A percentile compares a stretch with the other conserved stretches of the same genome.
phyloP scores from a whole-genome alignment of 2,329 filamentous ascomycete species.

The Apiospora rasikravindrae region DNA sequence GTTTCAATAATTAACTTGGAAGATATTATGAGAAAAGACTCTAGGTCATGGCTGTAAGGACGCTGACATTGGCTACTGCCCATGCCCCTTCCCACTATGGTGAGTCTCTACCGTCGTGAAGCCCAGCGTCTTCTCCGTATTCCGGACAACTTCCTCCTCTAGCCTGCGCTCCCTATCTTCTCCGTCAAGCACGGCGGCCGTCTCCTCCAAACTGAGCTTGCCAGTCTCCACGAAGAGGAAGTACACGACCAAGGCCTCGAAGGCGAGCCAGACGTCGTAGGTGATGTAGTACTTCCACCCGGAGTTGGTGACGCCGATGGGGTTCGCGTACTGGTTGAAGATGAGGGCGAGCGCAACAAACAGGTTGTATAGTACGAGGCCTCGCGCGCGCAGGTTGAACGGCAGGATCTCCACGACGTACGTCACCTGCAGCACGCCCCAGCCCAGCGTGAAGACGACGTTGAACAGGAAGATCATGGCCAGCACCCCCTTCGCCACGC shows the following conservation, averaged over 20 bases:
- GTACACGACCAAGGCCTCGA: conserved; percentile 29
- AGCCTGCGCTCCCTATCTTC: conserved; percentile 36
- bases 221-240: conserved; percentile 49
- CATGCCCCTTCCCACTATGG: not conserved
- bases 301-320: conserved; percentile 30
- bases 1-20: no score
- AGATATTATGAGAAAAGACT: not conserved
- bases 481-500: conserved; percentile 32
- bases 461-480: conserved; percentile 43
- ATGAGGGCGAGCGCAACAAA: conserved; percentile 38
- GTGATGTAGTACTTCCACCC: conserved; percentile 33
- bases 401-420: conserved; percentile 44
- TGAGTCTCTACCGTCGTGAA: conserved; percentile 15
- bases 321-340: conserved; percentile 35
- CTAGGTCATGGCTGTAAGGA: no score
- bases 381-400: conserved; percentile 34
- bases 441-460: conserved; percentile 39
- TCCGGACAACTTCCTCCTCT: conserved; percentile 23
- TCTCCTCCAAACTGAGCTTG: conserved; percentile 47
- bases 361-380: conserved; percentile 26
- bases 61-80: not conserved
- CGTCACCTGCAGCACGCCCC: conserved; percentile 36
- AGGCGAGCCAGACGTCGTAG: conserved; percentile 30
- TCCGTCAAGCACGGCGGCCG: conserved; percentile 25
- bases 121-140: conserved; percentile 25